Evolutionary conservation across 148 eudicot genomes (phyloP).

Genomic region (Chenopodium album): DNA sequence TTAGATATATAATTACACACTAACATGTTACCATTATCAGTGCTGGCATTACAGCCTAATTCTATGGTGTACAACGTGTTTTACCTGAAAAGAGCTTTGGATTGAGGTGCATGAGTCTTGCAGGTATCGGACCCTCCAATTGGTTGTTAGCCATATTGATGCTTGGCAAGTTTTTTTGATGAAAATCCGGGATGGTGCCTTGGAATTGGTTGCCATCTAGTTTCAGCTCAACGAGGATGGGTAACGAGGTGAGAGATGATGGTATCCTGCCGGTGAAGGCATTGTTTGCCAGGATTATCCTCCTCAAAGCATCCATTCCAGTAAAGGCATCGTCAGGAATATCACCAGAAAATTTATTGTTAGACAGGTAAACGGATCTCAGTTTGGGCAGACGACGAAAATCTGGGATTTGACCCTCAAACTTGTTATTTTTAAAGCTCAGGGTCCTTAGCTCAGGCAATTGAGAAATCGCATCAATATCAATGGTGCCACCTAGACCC

Average conservation of each 20-base stretch:
- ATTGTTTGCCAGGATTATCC: constrained; percentile 58
- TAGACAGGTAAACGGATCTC: constrained; percentile 50
- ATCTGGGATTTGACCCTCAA: constrained; percentile 59
- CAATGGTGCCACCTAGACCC: constrained; percentile 53
- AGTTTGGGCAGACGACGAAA: constrained; percentile 43
- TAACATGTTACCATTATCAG: background rate
- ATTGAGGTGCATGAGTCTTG: constrained; percentile 26
- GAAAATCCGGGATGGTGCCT: constrained; percentile 55
- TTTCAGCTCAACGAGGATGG: constrained; percentile 53
- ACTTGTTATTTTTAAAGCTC: constrained; percentile 59
- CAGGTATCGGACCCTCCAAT: constrained; percentile 70
- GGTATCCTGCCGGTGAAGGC: constrained; percentile 64
- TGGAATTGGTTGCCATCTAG: constrained; percentile 65
- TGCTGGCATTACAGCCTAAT: background rate
- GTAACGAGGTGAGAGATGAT: constrained; percentile 42
- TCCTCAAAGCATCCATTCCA: constrained; percentile 67
- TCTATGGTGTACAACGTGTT: background rate
- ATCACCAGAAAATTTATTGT: constrained; percentile 59
- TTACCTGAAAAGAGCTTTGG: constrained; percentile 29
- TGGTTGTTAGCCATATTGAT: constrained; percentile 64
- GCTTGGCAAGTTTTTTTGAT: constrained; percentile 22
- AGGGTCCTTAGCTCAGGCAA: constrained; percentile 50
- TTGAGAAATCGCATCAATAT: constrained; percentile 44
- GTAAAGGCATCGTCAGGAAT: constrained; percentile 63
- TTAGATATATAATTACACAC: background rate